Percentiles rank a stretch among this genome's conserved stretches.
phyloP scores from a whole-genome alignment of 164 flowering plant species.

The Berberis vulgaris region DNA sequence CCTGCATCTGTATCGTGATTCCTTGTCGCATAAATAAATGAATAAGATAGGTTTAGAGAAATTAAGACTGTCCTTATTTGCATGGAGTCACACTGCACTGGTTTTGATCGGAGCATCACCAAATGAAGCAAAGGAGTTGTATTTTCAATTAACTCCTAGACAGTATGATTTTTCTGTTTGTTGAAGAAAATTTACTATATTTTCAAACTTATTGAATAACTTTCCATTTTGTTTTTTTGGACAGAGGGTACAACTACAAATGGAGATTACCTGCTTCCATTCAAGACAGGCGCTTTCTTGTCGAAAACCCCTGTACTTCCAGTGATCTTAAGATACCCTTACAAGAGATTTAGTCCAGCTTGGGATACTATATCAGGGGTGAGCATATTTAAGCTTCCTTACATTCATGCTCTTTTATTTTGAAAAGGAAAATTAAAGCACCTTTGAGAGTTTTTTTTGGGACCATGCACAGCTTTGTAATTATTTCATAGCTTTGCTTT shows the following conservation, averaged over 20 bases:
- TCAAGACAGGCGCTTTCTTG: slow-evolving; percentile 88
- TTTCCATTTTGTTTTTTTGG: not conserved
- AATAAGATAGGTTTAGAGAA: too few relatives aligned
- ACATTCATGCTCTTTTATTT: not conserved
- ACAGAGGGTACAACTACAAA: slow-evolving; percentile 98
- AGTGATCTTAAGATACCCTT: slow-evolving; percentile 82
- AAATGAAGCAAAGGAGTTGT: too few relatives aligned
- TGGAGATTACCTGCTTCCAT: slow-evolving; percentile 88
- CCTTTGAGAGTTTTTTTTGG: too few relatives aligned
- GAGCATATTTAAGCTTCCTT: slow-evolving; percentile 19
- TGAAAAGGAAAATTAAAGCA: not conserved
- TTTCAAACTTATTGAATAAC: not conserved
- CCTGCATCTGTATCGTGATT: too few relatives aligned
- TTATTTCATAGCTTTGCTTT: too few relatives aligned
- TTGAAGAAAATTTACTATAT: not conserved
- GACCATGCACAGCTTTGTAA: too few relatives aligned
- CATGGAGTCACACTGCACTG: too few relatives aligned
- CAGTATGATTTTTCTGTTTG: too few relatives aligned
- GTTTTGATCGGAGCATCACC: too few relatives aligned
- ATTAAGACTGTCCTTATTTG: too few relatives aligned
- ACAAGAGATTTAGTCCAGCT: slow-evolving; percentile 86
- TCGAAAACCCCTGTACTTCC: slow-evolving; percentile 83
- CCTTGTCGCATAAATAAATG: too few relatives aligned
- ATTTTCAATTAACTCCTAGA: too few relatives aligned
- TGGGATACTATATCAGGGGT: slow-evolving; percentile 99